Evolutionary conservation across 352 stramenopile species (phyloP).

Genomic region (Phytopythium aichiense): DNA sequence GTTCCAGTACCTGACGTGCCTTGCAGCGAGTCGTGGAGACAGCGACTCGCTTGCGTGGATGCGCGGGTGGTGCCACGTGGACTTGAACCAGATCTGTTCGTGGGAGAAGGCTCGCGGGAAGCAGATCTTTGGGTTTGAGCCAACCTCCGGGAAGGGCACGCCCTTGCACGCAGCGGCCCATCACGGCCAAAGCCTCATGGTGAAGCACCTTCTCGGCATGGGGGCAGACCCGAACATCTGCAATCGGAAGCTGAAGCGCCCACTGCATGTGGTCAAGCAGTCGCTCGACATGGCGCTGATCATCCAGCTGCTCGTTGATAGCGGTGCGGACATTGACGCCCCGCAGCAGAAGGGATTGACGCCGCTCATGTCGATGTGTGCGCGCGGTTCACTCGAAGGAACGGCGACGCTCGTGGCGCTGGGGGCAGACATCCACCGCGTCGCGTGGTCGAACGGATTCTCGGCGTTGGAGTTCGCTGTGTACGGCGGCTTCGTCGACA

Average conservation of each 20-base stretch:
- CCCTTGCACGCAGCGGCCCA: slow-evolving; percentile 61
- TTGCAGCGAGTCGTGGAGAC: slow-evolving; percentile 67
- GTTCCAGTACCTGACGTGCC: slow-evolving; percentile 75
- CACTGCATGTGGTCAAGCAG: slow-evolving; percentile 61
- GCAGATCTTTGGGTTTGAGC: slow-evolving; percentile 67
- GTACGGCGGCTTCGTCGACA: slow-evolving; percentile 23
- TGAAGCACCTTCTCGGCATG: slow-evolving; percentile 58
- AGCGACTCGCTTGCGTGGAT: slow-evolving; percentile 64
- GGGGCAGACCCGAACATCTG: slow-evolving; percentile 49
- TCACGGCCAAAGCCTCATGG: slow-evolving; percentile 52
- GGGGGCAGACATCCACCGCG: slow-evolving; percentile 51
- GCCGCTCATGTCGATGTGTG: slow-evolving; percentile 78
- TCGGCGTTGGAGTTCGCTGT: slow-evolving; percentile 67
- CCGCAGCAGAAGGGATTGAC: slow-evolving; percentile 64
- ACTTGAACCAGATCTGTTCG: slow-evolving; percentile 60
- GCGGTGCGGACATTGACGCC: slow-evolving; percentile 54
- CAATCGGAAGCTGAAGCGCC: slow-evolving; percentile 53
- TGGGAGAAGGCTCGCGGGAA: slow-evolving; percentile 74
- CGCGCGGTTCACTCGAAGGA: slow-evolving; percentile 55
- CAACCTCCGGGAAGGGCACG: slow-evolving; percentile 43
- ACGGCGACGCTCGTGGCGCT: slow-evolving; percentile 63
- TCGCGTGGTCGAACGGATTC: slow-evolving; percentile 77
- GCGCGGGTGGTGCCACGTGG: slow-evolving; percentile 32
- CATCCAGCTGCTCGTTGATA: slow-evolving; percentile 54
- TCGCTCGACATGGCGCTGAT: slow-evolving; percentile 56